Percentiles rank a stretch among this genome's conserved stretches.
phyloP scores from a whole-genome alignment of 169 alveolate species.

The Plasmodium vivax region DNA sequence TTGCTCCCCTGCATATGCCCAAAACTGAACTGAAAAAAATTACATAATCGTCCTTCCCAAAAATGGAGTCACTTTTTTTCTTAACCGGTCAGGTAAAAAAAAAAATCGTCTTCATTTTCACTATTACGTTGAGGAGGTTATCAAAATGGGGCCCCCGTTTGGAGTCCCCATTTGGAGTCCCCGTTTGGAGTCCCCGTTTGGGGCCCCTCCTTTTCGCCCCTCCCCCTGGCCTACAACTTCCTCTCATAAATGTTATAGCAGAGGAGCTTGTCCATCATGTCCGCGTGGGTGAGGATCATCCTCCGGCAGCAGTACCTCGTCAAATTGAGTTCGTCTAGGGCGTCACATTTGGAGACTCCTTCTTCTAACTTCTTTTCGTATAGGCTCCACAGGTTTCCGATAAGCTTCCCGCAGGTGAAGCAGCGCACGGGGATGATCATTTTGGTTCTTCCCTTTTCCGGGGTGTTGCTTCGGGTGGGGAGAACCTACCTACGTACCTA shows the following conservation, averaged over 20 bases:
- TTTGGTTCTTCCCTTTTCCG: slow-evolving; percentile 32
- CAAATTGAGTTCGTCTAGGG: slow-evolving; percentile 94
- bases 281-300: slow-evolving; percentile 99
- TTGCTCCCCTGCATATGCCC: not conserved
- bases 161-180: not conserved
- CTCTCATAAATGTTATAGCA: slow-evolving; percentile 92
- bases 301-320: slow-evolving; percentile 93
- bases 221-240: not conserved
- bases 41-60: not conserved
- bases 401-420: slow-evolving; percentile 99
- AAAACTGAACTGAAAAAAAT: not conserved
- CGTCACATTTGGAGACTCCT: slow-evolving; percentile 94
- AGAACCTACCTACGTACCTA: not conserved
- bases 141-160: not conserved
- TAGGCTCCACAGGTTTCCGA: slow-evolving; percentile 98
- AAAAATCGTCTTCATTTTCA: not conserved
- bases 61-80: not conserved
- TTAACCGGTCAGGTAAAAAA: not conserved
- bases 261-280: slow-evolving; percentile 96
- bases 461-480: not conserved
- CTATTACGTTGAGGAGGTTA: not conserved
- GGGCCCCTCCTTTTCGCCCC: not conserved
- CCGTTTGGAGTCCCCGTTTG: not conserved
- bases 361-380: slow-evolving; percentile 92
- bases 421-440: slow-evolving; percentile 99